These are phyloP conservation scores for Kluyveromyces siamensis DNA, from an alignment of 805 yeast genomes.

Conservation along the genomic window DNA sequence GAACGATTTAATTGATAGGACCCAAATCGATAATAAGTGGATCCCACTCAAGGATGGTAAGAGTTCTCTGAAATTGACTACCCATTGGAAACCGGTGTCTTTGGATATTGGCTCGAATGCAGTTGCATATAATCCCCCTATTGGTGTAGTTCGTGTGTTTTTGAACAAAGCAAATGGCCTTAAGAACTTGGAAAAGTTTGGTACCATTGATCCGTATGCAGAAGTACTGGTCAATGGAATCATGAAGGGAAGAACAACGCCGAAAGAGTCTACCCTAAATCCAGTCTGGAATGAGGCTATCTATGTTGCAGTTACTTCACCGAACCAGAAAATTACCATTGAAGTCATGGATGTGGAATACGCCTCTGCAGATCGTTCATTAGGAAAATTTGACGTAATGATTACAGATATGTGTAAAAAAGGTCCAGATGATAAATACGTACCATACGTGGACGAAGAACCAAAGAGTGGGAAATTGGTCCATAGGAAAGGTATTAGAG, in stretches of 20 bases:
- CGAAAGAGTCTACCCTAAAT: conserved; percentile 53
- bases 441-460: conserved; percentile 48
- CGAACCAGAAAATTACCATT: conserved; percentile 70
- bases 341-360: conserved; percentile 91
- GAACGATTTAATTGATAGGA: conserved; percentile 63
- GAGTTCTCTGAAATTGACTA: conserved; percentile 63
- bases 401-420: conserved; percentile 58
- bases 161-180: conserved; percentile 65
- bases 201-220: conserved; percentile 87
- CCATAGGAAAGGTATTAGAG: conserved; percentile 75
- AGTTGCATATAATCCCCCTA: conserved; percentile 85
- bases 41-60: conserved; percentile 56
- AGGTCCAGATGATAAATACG: conserved; percentile 49
- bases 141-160: conserved; percentile 78
- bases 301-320: conserved; percentile 74
- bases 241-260: conserved; percentile 67
- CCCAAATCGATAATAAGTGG: conserved; percentile 73
- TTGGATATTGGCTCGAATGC: conserved; percentile 58
- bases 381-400: conserved; percentile 73
- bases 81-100: conserved; percentile 82
- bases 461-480: conserved; percentile 55
- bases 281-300: conserved; percentile 83
- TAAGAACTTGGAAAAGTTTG: conserved; percentile 78
- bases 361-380: conserved; percentile 69
- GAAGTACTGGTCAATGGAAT: conserved; percentile 71